phyloP scores from a whole-genome alignment of 441 rosid genomes.

The Eruca vesicaria region DNA sequence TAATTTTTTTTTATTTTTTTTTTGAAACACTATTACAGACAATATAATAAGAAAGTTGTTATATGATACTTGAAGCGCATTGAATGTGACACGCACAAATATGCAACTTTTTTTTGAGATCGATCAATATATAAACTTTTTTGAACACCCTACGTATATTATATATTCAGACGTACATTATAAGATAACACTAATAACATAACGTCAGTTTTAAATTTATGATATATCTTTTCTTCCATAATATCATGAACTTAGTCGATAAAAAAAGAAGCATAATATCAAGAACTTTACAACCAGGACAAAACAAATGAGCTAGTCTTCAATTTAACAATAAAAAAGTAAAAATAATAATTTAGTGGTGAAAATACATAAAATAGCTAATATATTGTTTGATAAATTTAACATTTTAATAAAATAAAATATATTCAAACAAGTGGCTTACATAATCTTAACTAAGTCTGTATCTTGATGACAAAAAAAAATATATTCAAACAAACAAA shows the following conservation, averaged over 20 bases:
- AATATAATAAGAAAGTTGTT: too few species aligned
- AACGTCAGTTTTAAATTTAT: neutral
- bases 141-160: neutral
- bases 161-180: neutral
- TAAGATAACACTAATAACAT: neutral
- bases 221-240: neutral
- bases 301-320: neutral
- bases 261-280: neutral
- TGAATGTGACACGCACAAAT: neutral
- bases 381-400: neutral
- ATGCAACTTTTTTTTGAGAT: neutral
- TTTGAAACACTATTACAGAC: neutral
- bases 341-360: neutral
- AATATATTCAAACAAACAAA: neutral
- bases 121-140: neutral
- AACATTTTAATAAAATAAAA: neutral
- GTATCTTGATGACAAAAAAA: too few species aligned
- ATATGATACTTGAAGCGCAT: neutral
- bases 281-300: neutral
- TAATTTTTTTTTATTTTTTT: too few species aligned
- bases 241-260: neutral
- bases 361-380: neutral
- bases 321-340: neutral
- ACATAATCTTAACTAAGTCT: too few species aligned
- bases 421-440: neutral